Evolutionary conservation across 1,284 basidiomycete genomes (phyloP).

Genomic region (Laetiporus sulphureus): DNA sequence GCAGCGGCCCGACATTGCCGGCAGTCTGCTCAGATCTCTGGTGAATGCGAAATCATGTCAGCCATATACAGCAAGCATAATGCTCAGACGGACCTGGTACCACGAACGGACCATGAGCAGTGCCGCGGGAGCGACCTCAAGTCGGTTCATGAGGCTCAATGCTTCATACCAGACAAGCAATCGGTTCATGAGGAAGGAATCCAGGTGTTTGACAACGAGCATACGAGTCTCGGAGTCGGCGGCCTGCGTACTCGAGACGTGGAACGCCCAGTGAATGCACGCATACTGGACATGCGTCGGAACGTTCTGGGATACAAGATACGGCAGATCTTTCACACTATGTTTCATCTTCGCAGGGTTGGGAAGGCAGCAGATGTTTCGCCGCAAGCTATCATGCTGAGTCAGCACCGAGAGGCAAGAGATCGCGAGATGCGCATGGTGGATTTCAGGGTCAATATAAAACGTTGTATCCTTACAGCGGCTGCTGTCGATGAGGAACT

Average conservation of each 20-base stretch:
- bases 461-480: slow-evolving; percentile 1
- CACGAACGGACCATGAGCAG: neutral
- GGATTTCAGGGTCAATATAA: neutral
- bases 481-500: slow-evolving; percentile 3
- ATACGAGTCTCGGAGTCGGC: too few species aligned
- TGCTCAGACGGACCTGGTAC: neutral
- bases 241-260: neutral
- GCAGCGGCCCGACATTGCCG: neutral
- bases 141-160: neutral
- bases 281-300: slow-evolving; percentile 4
- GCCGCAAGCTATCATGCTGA: neutral
- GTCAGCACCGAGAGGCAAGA: neutral
- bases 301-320: neutral
- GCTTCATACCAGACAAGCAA: neutral
- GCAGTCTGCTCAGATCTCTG: too few species aligned
- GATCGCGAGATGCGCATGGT: slow-evolving; percentile 1
- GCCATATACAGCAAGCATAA: too few species aligned
- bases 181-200: neutral
- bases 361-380: neutral
- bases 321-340: neutral
- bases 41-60: too few species aligned
- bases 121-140: neutral
- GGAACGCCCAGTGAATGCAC: slow-evolving; percentile 4
- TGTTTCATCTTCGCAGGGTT: neutral
- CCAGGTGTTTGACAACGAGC: neutral